These are phyloP conservation scores for Inosperma sp. DNA, from an alignment of 768 basidiomycete species.

Conservation along the genomic window DNA sequence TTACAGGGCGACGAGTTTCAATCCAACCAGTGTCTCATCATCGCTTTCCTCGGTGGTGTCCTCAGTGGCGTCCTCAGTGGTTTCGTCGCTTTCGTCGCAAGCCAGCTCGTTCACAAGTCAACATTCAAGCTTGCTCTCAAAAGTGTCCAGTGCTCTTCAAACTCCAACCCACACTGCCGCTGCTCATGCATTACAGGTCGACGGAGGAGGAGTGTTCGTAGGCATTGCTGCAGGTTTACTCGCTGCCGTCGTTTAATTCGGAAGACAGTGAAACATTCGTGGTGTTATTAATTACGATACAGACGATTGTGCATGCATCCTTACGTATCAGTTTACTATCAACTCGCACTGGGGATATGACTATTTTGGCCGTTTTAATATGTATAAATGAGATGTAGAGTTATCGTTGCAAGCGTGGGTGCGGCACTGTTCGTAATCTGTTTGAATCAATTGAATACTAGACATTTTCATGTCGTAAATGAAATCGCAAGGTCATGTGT, in stretches of 20 bases:
- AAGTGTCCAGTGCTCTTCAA: not conserved
- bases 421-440: too few species aligned
- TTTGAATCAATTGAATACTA: too few species aligned
- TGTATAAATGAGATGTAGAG: too few species aligned
- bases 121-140: not conserved
- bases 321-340: too few species aligned
- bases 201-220: constrained; percentile 6
- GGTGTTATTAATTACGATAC: not conserved
- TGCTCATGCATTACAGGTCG: not conserved
- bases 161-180: not conserved
- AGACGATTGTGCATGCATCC: too few species aligned
- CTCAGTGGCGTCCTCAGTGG: not conserved
- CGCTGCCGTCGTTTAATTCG: constrained; percentile 3
- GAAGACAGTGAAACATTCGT: not conserved
- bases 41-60: not conserved
- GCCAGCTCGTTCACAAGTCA: not conserved
- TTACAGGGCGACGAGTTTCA: not conserved
- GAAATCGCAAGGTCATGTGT: too few species aligned
- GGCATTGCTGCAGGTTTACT: constrained; percentile 7
- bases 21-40: not conserved
- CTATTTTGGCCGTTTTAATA: too few species aligned
- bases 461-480: too few species aligned
- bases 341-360: too few species aligned
- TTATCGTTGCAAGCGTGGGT: too few species aligned
- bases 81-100: not conserved